Evolutionary conservation across 192 early-diverging fungal genomes (phyloP), one percentile per base, ranked within the genome.

Genomic region (Coemansia javaensis): DNA sequence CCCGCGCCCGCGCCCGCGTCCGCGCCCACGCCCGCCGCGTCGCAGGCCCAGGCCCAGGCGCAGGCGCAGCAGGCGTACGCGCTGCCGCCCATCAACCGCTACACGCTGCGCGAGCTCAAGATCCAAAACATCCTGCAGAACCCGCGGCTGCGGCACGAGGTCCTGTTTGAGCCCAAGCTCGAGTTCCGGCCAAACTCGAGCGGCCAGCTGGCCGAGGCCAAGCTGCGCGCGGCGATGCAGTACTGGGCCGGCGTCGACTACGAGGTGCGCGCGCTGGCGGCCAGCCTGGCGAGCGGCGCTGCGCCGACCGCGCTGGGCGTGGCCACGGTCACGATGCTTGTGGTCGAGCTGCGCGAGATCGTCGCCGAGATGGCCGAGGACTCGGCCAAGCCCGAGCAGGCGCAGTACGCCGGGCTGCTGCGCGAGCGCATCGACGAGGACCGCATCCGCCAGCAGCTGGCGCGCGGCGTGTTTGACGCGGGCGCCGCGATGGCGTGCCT

Each of bases 121-220:
- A 71, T 93, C 44, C 67, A 82, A 37, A 86, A 87, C 75, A 90
- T 95, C 27, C 75, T 95, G 55, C 78, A 82, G 38, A 91, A 89
- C 56, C 69, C 85, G 25, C 89, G 90, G 40, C 78, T 95, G 9
- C 82, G 92, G 7, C 92, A 95, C 53, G 92, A 95, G 59, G 77
- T 95, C 40, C 74, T 87, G 24, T 90, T 95, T 62, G 90, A 95
- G 59, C 84, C 88, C 4, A 82, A 90, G 54, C 80, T 95, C 18
- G 82, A 89, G 60, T 95, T 95, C 77, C 83, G 90, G 9, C 90
- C 89, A 35, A 90, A 90, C 67, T 74, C 81, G 15, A 84, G 87
- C 43, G 88, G 90, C 24, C 79, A 82, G 33, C 65, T 79, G 7
- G 88, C 83, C 15, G 62, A 79, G 38, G 42, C 65, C 20, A 88